These are phyloP conservation scores for Aspergillus baeticus DNA, from an alignment of 495 filamentous ascomycete species.

Conservation along the genomic window DNA sequence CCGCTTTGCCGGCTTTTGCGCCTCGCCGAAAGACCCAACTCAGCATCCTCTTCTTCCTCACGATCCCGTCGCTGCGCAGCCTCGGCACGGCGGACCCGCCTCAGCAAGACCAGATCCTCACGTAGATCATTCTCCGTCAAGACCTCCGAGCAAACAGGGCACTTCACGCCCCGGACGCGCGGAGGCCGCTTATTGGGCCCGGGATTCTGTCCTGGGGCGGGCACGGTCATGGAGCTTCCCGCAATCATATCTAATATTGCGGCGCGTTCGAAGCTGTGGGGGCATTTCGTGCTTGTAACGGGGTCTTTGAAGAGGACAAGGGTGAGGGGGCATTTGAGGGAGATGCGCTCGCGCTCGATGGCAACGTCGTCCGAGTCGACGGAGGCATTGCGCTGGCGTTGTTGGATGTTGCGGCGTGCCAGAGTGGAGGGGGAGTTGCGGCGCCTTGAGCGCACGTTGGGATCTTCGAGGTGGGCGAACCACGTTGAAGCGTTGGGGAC, in stretches of 20 bases:
- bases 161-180: constrained; percentile 38
- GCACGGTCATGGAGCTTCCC: constrained; percentile 26
- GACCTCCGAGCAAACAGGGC: constrained; percentile 47
- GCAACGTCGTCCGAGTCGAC: constrained; percentile 63
- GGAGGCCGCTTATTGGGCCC: background rate
- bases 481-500: constrained; percentile 69
- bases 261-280: constrained; percentile 75
- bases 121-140: constrained; percentile 43
- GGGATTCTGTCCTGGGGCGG: constrained; percentile 19
- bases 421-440: background rate
- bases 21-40: constrained; percentile 2
- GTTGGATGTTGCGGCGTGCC: constrained; percentile 6
- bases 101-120: constrained; percentile 40
- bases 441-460: constrained; percentile 15
- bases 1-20: constrained; percentile 16
- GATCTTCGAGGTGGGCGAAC: constrained; percentile 59
- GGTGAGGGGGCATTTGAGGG: constrained; percentile 80
- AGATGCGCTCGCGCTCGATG: constrained; percentile 65
- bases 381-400: constrained; percentile 5
- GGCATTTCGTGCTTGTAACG: constrained; percentile 71
- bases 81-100: constrained; percentile 39
- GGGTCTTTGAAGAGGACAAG: constrained; percentile 71
- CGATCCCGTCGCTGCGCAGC: constrained; percentile 32
- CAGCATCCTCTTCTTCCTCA: constrained; percentile 38
- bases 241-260: constrained; percentile 68